phyloP scores from a whole-genome alignment of 352 stramenopile genomes.

The Pythium chondricola region DNA sequence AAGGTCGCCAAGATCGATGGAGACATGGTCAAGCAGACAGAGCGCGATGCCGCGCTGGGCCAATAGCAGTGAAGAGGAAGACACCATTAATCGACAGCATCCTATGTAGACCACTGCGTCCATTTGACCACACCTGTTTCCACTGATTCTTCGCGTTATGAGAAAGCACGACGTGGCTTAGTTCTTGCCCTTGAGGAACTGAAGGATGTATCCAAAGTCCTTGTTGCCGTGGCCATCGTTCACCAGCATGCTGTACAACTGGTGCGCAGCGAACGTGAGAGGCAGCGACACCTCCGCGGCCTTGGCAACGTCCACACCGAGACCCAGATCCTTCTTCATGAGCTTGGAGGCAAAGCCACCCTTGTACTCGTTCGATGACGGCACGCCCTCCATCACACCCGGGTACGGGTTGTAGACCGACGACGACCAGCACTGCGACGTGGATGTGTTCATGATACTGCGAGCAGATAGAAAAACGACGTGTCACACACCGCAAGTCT shows the following conservation, averaged over 20 bases:
- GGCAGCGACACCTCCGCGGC: conserved; percentile 69
- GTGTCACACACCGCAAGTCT: neutral
- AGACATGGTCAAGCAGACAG: conserved; percentile 83
- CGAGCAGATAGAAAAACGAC: neutral
- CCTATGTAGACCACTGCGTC: no score
- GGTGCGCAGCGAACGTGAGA: conserved; percentile 65
- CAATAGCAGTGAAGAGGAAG: conserved; percentile 14
- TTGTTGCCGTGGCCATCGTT: conserved; percentile 68
- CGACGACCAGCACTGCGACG: conserved; percentile 94
- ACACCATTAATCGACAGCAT: conserved; percentile 6
- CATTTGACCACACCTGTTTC: no score
- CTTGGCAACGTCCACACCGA: conserved; percentile 91
- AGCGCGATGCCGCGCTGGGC: conserved; percentile 62
- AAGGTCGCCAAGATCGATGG: conserved; percentile 85
- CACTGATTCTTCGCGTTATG: no score
- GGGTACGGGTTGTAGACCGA: conserved; percentile 94
- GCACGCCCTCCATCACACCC: conserved; percentile 85
- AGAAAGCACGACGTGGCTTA: no score
- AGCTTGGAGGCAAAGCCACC: conserved; percentile 88
- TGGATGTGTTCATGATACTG: conserved; percentile 96
- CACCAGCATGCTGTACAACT: conserved; percentile 84
- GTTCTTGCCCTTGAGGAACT: conserved; percentile 76
- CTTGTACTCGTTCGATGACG: conserved; percentile 86
- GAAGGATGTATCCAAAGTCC: conserved; percentile 83
- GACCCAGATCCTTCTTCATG: conserved; percentile 96